Evolutionary conservation across 805 yeast species (phyloP), one percentile per base, ranked within the genome.

Genomic region (Lipomyces japonicus): DNA sequence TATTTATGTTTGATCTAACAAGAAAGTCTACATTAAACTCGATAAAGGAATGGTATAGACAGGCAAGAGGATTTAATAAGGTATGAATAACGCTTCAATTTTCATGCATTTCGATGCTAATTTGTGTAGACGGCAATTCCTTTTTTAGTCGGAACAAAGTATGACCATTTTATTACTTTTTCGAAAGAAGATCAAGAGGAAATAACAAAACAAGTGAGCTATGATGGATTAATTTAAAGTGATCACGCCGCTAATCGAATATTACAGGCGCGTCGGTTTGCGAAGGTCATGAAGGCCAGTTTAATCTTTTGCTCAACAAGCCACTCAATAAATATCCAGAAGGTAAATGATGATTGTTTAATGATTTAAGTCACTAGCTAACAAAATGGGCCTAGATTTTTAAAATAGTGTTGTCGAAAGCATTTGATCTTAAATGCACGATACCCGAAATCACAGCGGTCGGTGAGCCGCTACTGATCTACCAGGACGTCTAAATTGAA

Each of bases 21-120:
- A 75, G 96, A 40, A 86, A 85, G 56, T 79, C 89, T 24, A 87
- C 96, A 0, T 73, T 91, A 46, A 85, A 84, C 63, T 83, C 90
- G n/a, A 76, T 91, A 46, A 86, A 87, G 64, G 96, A 89, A 62
- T 91, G 97, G 98, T 91, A 89, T 65, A 73, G 95, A 53, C 95
- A 86, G 63, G 91, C 95, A 0, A 73, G 95, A 44, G 95, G 95
- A 0, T 82, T 87, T 64, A 91, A 91, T 68, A 80, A 82, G 55
- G 51, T 54, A n/a, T 22, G 41, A 26, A 9, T 16, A 5, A 6
- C 3, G 19, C 16, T 9, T 34, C 26, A 21, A 7, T 2, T 9
- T 21, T 16, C 18, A 32, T n/a, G n/a, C n/a, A n/a, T n/a, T n/a
- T n/a, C n/a, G n/a, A n/a, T n/a, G 14, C 22, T 44, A 14, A 39